These are phyloP conservation scores for Metarhizium humberi DNA, from an alignment of 2,329 filamentous ascomycete genomes.

Conservation along the genomic window DNA sequence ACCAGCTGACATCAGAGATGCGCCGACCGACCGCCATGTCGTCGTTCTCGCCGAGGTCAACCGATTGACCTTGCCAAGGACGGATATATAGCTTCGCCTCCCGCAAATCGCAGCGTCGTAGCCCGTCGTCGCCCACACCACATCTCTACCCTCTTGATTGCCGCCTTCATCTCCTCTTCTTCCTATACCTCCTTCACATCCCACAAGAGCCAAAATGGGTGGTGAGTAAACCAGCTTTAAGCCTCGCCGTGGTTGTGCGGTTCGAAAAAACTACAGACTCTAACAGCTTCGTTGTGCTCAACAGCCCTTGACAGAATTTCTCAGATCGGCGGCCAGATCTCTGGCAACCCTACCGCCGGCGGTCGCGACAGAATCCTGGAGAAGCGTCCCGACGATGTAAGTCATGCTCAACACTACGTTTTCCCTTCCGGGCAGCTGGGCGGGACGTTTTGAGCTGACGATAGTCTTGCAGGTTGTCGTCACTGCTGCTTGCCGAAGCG, in stretches of 20 bases:
- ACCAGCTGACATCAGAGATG: conserved; percentile 3
- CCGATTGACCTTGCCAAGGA: background rate
- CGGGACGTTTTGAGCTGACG: conserved; percentile 12
- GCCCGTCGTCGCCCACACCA: background rate
- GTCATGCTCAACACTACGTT: conserved; percentile 10
- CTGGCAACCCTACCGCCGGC: conserved; percentile 45
- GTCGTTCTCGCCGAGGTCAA: conserved; percentile 5
- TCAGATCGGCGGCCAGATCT: conserved; percentile 55
- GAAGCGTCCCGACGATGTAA: conserved; percentile 59
- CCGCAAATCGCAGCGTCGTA: conserved; percentile 1
- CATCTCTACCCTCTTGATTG: background rate
- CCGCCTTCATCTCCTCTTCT: background rate
- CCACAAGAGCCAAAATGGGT: conserved; percentile 22
- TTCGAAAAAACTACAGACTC: background rate
- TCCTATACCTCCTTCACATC: background rate
- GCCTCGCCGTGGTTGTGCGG: background rate
- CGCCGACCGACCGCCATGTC: background rate
- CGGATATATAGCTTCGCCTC: conserved; percentile 2
- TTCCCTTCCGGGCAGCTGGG: background rate
- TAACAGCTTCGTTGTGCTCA: background rate
- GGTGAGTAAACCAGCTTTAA: conserved; percentile 17
- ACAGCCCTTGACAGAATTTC: conserved; percentile 47
- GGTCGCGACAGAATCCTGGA: conserved; percentile 49
- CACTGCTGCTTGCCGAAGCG: conserved; percentile 82
- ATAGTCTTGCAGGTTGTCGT: conserved; percentile 61